phyloP scores from a whole-genome alignment of 169 alveolate genomes.

The Ichthyophthirius multifiliis region DNA sequence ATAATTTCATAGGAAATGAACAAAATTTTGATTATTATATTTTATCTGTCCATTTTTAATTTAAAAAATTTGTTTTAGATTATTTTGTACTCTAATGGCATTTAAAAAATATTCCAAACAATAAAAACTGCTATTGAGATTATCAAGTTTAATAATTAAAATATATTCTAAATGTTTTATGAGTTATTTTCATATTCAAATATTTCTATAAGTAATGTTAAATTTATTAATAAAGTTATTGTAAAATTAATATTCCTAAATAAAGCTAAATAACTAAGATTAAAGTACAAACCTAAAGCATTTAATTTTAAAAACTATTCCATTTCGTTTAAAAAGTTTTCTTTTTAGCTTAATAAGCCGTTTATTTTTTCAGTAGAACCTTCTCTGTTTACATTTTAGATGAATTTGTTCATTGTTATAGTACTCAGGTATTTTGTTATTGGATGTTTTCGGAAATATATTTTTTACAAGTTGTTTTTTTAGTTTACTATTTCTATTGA shows the following conservation, averaged over 20 bases:
- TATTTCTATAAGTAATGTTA: background rate
- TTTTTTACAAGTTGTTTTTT: conserved; percentile 16
- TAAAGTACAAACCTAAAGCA: conserved; percentile 20
- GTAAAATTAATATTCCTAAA: conserved; percentile 30
- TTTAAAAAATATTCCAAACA: background rate
- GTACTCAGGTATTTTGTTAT: conserved; percentile 39
- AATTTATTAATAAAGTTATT: conserved; percentile 28
- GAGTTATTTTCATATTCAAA: conserved; percentile 7
- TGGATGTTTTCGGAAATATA: conserved; percentile 50
- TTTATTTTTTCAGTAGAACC: conserved; percentile 34
- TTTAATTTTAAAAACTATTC: conserved; percentile 24
- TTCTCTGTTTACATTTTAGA: conserved; percentile 34
- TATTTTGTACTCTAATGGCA: background rate
- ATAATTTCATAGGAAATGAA: background rate
- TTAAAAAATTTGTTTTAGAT: background rate
- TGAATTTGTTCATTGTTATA: conserved; percentile 18
- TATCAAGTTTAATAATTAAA: conserved; percentile 9
- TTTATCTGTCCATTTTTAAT: background rate
- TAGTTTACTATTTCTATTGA: conserved; percentile 30
- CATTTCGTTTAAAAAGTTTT: conserved; percentile 35
- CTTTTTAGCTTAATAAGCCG: conserved; percentile 18
- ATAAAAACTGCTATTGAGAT: background rate
- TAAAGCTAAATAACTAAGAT: conserved; percentile 24
- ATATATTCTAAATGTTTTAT: background rate
- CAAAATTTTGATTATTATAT: background rate